Percentiles rank a stretch among this genome's conserved stretches.
These are phyloP conservation scores for Cryphonectria radicalis DNA, from an alignment of 2,329 filamentous ascomycete species.

Conservation along the genomic window DNA sequence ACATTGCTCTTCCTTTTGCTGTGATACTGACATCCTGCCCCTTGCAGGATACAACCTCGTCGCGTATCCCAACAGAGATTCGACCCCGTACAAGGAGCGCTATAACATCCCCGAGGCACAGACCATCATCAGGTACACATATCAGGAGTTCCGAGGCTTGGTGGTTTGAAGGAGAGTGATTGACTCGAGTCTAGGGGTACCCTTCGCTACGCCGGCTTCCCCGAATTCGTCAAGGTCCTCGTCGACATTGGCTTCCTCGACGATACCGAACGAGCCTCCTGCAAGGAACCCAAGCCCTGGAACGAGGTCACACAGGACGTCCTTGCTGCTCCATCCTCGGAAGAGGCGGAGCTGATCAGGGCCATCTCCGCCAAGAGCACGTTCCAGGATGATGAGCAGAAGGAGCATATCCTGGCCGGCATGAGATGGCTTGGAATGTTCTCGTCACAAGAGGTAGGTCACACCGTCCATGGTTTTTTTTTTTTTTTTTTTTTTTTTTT, in stretches of 20 bases:
- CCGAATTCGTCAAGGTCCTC: constrained; percentile 82
- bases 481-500: too few species aligned
- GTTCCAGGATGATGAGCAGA: constrained; percentile 70
- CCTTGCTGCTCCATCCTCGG: constrained; percentile 68
- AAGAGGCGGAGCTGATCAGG: constrained; percentile 73
- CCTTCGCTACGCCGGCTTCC: constrained; percentile 87
- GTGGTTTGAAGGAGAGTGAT: constrained; percentile 46
- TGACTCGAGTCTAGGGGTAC: constrained; percentile 83
- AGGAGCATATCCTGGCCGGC: constrained; percentile 74
- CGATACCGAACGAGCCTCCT: constrained; percentile 70
- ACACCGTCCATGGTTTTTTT: constrained; percentile 72
- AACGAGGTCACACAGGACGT: constrained; percentile 83
- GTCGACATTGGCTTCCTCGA: constrained; percentile 89
- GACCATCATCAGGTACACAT: constrained; percentile 5
- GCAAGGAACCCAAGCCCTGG: constrained; percentile 73
- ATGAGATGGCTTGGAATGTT: constrained; percentile 73
- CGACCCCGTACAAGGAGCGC: constrained; percentile 79
- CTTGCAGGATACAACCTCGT: constrained; percentile 75
- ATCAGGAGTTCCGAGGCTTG: neutral
- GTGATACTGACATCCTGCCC: neutral
- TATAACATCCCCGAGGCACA: constrained; percentile 83
- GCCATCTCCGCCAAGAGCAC: constrained; percentile 77
- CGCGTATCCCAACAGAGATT: constrained; percentile 92
- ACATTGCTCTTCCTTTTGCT: neutral
- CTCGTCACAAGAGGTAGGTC: constrained; percentile 85